A percentile compares a stretch with the other conserved stretches of the same genome.
phyloP scores from a whole-genome alignment of 345 rosid species.

The Citrus mangshanensis region DNA sequence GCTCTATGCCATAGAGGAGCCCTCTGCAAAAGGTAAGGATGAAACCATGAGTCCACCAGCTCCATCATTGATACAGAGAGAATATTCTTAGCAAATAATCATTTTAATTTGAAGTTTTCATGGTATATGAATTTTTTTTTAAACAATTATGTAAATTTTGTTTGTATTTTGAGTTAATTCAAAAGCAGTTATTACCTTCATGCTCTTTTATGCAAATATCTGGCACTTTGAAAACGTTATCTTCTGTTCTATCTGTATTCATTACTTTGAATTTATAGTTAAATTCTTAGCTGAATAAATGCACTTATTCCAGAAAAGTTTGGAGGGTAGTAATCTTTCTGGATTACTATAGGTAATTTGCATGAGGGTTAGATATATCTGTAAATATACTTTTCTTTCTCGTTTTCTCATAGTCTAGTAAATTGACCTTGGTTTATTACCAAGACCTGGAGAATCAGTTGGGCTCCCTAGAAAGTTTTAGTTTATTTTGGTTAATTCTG shows the following conservation, averaged over 20 bases:
- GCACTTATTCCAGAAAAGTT: neutral
- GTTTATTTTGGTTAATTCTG: neutral
- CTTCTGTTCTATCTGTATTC: constrained; percentile 1
- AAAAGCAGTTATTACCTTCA: neutral
- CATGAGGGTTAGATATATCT: neutral
- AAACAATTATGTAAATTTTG: constrained; percentile 9
- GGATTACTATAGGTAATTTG: neutral
- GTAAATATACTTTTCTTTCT: neutral
- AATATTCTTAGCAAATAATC: constrained; percentile 26
- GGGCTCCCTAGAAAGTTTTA: neutral
- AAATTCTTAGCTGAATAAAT: neutral
- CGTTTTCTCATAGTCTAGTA: neutral
- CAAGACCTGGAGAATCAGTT: neutral
- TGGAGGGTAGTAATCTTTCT: neutral
- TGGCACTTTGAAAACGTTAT: neutral
- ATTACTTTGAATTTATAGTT: neutral
- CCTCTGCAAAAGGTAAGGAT: constrained; percentile 30
- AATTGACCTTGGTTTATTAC: neutral
- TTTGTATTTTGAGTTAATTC: constrained; percentile 1
- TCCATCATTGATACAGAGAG: constrained; percentile 51
- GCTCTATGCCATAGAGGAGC: constrained; percentile 44
- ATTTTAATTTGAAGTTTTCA: constrained; percentile 1
- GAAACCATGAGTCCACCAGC: constrained; percentile 66
- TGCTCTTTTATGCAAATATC: neutral
- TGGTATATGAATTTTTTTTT: neutral